A percentile compares a stretch with the other conserved stretches of the same genome.
phyloP scores from a whole-genome alignment of 2,329 filamentous ascomycete genomes.

The Fusarium fujikuroi region DNA sequence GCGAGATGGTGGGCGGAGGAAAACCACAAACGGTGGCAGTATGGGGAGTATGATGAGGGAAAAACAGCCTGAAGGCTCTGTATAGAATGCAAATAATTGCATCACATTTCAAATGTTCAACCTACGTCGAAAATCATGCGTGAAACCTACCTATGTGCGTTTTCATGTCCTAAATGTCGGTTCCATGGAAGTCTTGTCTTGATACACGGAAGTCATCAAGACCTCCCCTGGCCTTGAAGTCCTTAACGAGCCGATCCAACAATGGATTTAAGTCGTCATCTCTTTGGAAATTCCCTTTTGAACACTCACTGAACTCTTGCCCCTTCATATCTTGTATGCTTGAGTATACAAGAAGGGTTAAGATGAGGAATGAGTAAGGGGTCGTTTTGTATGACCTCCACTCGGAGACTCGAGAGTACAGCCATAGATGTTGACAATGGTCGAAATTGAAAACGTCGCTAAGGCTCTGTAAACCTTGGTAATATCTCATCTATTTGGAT shows the following conservation, averaged over 20 bases:
- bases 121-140: fast-evolving
- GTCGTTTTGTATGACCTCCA: not conserved
- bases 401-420: not conserved
- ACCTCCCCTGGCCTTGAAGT: not conserved
- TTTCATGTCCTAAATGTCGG: not conserved
- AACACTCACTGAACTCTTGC: not conserved
- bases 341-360: not conserved
- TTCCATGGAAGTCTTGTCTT: not conserved
- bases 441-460: not conserved
- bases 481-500: not conserved
- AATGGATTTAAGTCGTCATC: no score
- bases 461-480: no score
- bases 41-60: constrained; percentile 20
- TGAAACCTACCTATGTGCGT: not conserved
- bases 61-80: not conserved
- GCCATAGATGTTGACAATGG: fast-evolving
- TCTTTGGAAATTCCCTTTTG: no score
- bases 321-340: not conserved
- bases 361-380: not conserved
- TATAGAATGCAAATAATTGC: not conserved
- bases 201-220: not conserved
- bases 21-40: constrained; percentile 49
- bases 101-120: not conserved
- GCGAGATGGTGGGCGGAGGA: constrained; percentile 50
- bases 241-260: not conserved